phyloP scores from a whole-genome alignment of 78 protist species.

The Planoprotostelium fungivorum region DNA sequence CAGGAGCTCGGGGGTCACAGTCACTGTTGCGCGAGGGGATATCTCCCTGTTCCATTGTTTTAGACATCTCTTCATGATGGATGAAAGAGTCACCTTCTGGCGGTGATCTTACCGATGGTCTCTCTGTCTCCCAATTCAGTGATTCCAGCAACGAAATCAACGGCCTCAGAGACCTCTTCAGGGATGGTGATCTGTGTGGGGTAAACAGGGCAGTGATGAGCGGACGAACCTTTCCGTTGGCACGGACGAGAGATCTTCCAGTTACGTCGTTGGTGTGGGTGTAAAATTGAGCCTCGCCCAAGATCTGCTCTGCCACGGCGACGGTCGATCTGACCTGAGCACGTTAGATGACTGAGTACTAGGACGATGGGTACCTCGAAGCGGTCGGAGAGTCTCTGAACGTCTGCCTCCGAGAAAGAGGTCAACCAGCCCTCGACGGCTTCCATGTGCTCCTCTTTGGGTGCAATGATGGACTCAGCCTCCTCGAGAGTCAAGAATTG shows the following conservation, averaged over 20 bases:
- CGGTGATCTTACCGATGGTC: background rate
- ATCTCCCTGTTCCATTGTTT: background rate
- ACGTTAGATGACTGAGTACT: background rate
- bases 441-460: constrained; percentile 6
- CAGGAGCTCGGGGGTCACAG: constrained; percentile 37
- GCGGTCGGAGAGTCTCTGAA: constrained; percentile 11
- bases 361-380: background rate
- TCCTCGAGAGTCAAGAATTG: constrained; percentile 29
- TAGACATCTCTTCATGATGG: no score
- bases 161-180: constrained; percentile 2
- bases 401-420: background rate
- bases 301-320: constrained; percentile 17
- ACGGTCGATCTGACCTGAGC: constrained; percentile 30
- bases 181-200: constrained; percentile 11
- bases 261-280: background rate
- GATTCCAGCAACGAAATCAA: constrained; percentile 54
- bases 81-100: background rate
- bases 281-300: constrained; percentile 21
- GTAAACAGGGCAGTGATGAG: background rate
- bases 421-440: constrained; percentile 14
- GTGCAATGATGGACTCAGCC: constrained; percentile 28
- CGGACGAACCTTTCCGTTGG: constrained; percentile 15
- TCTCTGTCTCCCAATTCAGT: constrained; percentile 30
- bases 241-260: constrained; percentile 6
- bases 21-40: background rate